Percentiles rank a stretch among this genome's conserved stretches.
These are phyloP conservation scores for Lomentospora prolificans DNA, from an alignment of 2,329 filamentous ascomycete genomes.

Conservation along the genomic window DNA sequence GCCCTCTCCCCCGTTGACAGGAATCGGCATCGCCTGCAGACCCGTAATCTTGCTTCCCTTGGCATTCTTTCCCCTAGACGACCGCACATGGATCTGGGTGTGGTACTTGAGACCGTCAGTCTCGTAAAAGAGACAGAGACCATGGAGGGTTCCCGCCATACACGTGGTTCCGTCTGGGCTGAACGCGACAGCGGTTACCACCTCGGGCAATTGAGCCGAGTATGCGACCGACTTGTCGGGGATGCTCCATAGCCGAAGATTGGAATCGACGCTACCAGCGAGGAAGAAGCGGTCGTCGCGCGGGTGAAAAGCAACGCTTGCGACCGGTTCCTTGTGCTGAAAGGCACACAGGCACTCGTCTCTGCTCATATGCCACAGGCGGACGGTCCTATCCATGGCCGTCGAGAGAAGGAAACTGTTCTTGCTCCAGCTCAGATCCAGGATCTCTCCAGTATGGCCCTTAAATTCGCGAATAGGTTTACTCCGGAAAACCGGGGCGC, in stretches of 20 bases:
- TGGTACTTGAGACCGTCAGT: constrained; percentile 80
- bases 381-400: constrained; percentile 96
- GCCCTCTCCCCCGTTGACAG: constrained; percentile 33
- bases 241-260: constrained; percentile 89
- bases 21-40: constrained; percentile 63
- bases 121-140: constrained; percentile 82
- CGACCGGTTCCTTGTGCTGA: constrained; percentile 90
- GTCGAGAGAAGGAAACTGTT: constrained; percentile 95
- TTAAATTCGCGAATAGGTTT: constrained; percentile 70
- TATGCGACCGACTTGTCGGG: constrained; percentile 91
- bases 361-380: constrained; percentile 83
- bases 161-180: constrained; percentile 83
- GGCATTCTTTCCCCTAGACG: constrained; percentile 81
- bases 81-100: constrained; percentile 86
- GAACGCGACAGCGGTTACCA: constrained; percentile 91
- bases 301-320: constrained; percentile 89
- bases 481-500: constrained; percentile 79
- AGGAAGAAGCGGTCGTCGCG: constrained; percentile 94
- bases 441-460: constrained; percentile 74
- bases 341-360: constrained; percentile 85
- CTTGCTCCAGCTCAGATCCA: constrained; percentile 97
- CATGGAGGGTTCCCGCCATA: constrained; percentile 80
- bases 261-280: constrained; percentile 82
- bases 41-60: constrained; percentile 97
- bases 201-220: constrained; percentile 65